These are phyloP conservation scores for Mycena galericulata DNA, from an alignment of 768 basidiomycete genomes.

Conservation along the genomic window DNA sequence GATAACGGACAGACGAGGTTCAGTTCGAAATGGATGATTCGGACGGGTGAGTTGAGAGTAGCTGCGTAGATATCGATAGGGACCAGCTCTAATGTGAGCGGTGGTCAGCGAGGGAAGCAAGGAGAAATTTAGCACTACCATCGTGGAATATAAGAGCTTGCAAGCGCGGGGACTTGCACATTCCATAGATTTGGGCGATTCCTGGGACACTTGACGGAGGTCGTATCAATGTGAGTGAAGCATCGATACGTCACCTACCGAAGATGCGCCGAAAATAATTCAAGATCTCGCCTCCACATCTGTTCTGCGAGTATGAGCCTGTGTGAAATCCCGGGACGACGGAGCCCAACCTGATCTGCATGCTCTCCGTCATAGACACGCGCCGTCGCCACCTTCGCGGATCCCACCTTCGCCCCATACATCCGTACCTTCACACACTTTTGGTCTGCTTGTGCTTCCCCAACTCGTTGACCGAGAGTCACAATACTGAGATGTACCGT, in stretches of 20 bases:
- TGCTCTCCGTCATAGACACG: constrained; percentile 1
- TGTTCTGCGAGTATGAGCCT: not conserved
- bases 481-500: not conserved
- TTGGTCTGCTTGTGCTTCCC: not conserved
- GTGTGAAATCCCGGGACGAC: not conserved
- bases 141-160: constrained; percentile 17
- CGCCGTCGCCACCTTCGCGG: not conserved
- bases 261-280: constrained; percentile 12
- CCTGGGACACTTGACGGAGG: constrained; percentile 5
- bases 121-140: not conserved
- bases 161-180: constrained; percentile 11
- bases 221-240: not conserved
- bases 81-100: not conserved
- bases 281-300: constrained; percentile 8
- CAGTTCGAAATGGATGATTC: constrained; percentile 3
- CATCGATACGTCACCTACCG: not conserved
- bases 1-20: not conserved
- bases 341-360: not conserved
- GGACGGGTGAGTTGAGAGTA: not conserved
- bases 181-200: constrained; percentile 16
- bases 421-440: not conserved
- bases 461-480: not conserved
- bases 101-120: not conserved
- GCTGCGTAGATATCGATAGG: constrained; percentile 18
- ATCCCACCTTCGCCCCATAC: not conserved